These are phyloP conservation scores for Talinum fruticosum DNA, from an alignment of 148 eudicot genomes.

Conservation along the genomic window DNA sequence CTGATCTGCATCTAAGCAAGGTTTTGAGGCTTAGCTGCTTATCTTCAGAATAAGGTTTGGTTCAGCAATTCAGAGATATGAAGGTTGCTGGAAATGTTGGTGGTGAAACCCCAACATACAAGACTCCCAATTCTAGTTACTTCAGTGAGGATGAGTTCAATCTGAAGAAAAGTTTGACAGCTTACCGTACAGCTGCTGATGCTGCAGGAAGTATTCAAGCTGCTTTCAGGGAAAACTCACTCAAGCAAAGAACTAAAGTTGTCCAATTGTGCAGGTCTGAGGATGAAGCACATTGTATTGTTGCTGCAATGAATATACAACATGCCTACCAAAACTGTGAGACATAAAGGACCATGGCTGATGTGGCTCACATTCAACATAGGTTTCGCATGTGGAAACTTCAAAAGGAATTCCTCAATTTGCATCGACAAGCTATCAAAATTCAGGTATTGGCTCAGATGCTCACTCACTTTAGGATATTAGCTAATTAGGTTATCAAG, in stretches of 20 bases:
- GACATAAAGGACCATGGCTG: slow-evolving; percentile 50
- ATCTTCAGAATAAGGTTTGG: slow-evolving; percentile 81
- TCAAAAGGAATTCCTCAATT: slow-evolving; percentile 63
- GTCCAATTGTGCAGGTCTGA: slow-evolving; percentile 49
- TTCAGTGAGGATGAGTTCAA: slow-evolving; percentile 61
- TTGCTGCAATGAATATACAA: slow-evolving; percentile 94
- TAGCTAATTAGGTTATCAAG: no score
- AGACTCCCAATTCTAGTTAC: slow-evolving; percentile 27
- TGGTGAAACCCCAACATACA: slow-evolving; percentile 49
- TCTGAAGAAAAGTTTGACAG: slow-evolving; percentile 77
- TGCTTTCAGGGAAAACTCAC: slow-evolving; percentile 73
- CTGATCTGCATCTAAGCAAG: slow-evolving; percentile 68
- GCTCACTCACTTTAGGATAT: background rate
- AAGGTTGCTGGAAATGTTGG: slow-evolving; percentile 80
- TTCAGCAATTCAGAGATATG: slow-evolving; percentile 84
- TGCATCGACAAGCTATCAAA: slow-evolving; percentile 74
- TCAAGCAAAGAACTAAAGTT: slow-evolving; percentile 50
- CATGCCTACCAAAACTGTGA: slow-evolving; percentile 79
- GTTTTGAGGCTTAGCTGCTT: slow-evolving; percentile 82
- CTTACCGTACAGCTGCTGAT: slow-evolving; percentile 93
- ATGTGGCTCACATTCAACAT: slow-evolving; percentile 79
- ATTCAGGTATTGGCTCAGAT: slow-evolving; percentile 64
- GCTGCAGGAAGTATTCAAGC: slow-evolving; percentile 90
- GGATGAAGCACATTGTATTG: slow-evolving; percentile 68
- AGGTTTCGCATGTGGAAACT: slow-evolving; percentile 79